phyloP scores from a whole-genome alignment of 257 asterid genomes.

The Petunia axillaris region DNA sequence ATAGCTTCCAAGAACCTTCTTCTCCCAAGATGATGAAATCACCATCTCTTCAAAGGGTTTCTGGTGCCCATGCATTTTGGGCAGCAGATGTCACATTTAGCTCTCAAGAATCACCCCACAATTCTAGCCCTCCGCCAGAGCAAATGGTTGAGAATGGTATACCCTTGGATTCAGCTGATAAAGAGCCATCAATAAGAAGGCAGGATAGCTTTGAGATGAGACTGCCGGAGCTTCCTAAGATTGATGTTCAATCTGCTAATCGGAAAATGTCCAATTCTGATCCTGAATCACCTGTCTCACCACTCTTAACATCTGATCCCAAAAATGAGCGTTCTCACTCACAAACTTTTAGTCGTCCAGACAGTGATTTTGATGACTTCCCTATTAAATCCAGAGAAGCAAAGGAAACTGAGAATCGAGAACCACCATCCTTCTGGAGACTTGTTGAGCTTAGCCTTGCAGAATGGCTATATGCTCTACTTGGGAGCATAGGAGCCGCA shows the following conservation, averaged over 20 bases:
- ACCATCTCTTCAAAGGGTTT: conserved; percentile 86
- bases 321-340: conserved; percentile 97
- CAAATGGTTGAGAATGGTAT: conserved; percentile 81
- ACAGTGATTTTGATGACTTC: conserved; percentile 58
- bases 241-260: conserved; percentile 83
- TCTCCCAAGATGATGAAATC: conserved; percentile 95
- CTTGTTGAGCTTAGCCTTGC: conserved; percentile 98
- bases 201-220: conserved; percentile 98
- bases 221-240: conserved; percentile 93
- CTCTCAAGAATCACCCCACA: conserved; percentile 80
- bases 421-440: conserved; percentile 93
- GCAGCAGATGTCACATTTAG: conserved; percentile 65
- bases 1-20: conserved; percentile 79
- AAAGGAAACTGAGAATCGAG: conserved; percentile 52
- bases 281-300: conserved; percentile 99
- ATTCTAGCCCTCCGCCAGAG: conserved; percentile 89
- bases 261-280: conserved; percentile 70
- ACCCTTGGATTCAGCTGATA: conserved; percentile 55
- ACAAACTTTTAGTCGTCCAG: conserved; percentile 94
- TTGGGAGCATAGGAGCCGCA: conserved; percentile 98
- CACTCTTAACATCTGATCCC: conserved; percentile 98
- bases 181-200: conserved; percentile 91
- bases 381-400: conserved; percentile 51
- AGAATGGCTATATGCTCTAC: conserved; percentile 98
- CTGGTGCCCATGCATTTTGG: conserved; percentile 74